phyloP scores from a whole-genome alignment of 2,329 filamentous ascomycete genomes.

The Pseudocercospora macadamiae region DNA sequence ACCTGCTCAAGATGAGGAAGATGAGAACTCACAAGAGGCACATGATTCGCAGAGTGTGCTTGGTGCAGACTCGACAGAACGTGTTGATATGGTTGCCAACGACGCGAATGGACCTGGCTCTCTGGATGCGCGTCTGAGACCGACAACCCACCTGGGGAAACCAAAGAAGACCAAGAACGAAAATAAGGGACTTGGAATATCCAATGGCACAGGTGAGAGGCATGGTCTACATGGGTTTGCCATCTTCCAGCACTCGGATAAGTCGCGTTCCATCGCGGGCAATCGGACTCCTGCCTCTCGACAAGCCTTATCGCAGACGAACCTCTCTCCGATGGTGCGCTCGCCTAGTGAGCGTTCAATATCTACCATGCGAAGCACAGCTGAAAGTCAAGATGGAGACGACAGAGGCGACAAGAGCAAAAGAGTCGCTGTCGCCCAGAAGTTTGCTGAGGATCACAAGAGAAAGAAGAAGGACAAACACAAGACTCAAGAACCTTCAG shows the following conservation, averaged over 20 bases:
- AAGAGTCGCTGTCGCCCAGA: constrained; percentile 26
- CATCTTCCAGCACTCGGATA: constrained; percentile 47
- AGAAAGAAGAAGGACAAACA: constrained; percentile 51
- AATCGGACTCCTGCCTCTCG: constrained; percentile 27
- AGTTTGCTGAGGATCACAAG: constrained; percentile 23
- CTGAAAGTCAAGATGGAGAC: constrained; percentile 26
- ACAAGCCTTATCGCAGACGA: constrained; percentile 31
- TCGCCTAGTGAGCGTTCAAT: constrained; percentile 39
- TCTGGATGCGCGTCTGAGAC: constrained; percentile 78
- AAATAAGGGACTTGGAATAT: constrained; percentile 38
- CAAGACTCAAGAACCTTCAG: constrained; percentile 60
- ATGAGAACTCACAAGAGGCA: constrained; percentile 46
- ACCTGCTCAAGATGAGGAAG: constrained; percentile 48
- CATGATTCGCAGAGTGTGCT: constrained; percentile 47
- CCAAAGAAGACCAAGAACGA: constrained; percentile 33
- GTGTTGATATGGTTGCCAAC: constrained; percentile 5
- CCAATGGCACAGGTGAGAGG: constrained; percentile 17
- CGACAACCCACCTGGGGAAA: constrained; percentile 68
- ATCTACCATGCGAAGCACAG: constrained; percentile 30
- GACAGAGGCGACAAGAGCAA: constrained; percentile 36
- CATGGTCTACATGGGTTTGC: constrained; percentile 44
- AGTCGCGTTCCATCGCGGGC: constrained; percentile 29
- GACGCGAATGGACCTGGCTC: constrained; percentile 69
- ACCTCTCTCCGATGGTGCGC: constrained; percentile 31
- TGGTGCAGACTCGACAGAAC: constrained; percentile 17